Evolutionary conservation across 2,329 filamentous ascomycete genomes (phyloP), one percentile per base, ranked within the genome.

Genomic region (Colletotrichum tanaceti): DNA sequence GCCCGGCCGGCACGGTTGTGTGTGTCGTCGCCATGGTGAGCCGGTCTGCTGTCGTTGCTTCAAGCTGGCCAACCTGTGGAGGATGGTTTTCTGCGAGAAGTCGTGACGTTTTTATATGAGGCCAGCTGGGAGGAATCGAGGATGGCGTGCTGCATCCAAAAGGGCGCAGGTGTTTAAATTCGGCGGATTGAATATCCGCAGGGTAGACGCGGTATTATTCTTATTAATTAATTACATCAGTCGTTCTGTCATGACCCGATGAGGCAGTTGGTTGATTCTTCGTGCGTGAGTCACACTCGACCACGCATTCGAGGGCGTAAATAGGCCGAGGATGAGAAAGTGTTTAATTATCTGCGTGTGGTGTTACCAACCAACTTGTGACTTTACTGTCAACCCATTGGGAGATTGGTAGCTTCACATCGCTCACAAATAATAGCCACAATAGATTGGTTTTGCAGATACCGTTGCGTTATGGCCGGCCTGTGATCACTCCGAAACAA

Each of bases 1-100:
- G 77, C 69, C 70, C 71, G 13, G 65, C 70, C 0, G 81, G 77
- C 5, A 77, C 74, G 4, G 71, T 53, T 5, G 73, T 71, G 60
- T 78, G 79, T n/a, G 77, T 71, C 5, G 24, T 16, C 2, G 66
- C 66, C 66, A 66, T 69, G 38, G 2, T 24, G 1, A 28, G 4
- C 14, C 14, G n/a, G 0, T 32, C 18, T 20, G 5, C 41, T 28
- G 50, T 9, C 3, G 20, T 10, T n/a, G 13, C 4, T 7, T n/a
- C n/a, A n/a, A n/a, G n/a, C n/a, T n/a, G n/a, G n/a, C n/a, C n/a
- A n/a, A n/a, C n/a, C n/a, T 3, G 20, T 39, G 14, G 9, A 1
- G 7, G 11, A n/a, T 18, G 6, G n/a, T 14, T 35, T 5, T 1
- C 43, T 61, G 22, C 9, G 11, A 4, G 13, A 16, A 1, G 10